Percentiles rank a stretch among this genome's conserved stretches.
These are phyloP conservation scores for Malassezia japonica DNA, from an alignment of 1,284 basidiomycete species.

Conservation along the genomic window DNA sequence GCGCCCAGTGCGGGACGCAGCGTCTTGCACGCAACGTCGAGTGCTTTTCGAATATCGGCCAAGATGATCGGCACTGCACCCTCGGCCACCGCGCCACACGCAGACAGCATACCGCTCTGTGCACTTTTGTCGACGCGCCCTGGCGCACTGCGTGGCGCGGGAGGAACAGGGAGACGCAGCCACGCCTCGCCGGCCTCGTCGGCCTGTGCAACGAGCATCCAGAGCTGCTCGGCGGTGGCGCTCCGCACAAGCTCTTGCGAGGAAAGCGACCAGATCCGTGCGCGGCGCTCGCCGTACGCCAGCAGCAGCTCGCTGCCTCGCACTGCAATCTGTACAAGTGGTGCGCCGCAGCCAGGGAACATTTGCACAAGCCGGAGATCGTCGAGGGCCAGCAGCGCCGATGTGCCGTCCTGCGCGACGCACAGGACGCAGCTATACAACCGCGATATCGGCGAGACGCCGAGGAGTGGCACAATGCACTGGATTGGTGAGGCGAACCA, in stretches of 20 bases:
- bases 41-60: constrained; percentile 35
- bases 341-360: constrained; percentile 58
- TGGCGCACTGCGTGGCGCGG: constrained; percentile 18
- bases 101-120: constrained; percentile 24
- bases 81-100: constrained; percentile 20
- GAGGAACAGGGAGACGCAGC: constrained; percentile 19
- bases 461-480: constrained; percentile 56
- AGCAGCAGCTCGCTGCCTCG: constrained; percentile 64
- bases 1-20: constrained; percentile 12
- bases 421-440: constrained; percentile 65
- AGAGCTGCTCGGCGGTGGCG: constrained; percentile 64
- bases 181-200: constrained; percentile 16
- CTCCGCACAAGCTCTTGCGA: constrained; percentile 76
- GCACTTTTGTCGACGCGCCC: constrained; percentile 16
- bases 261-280: constrained; percentile 78
- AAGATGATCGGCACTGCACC: constrained; percentile 21
- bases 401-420: constrained; percentile 67
- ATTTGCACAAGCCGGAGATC: constrained; percentile 61
- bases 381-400: constrained; percentile 67
- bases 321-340: constrained; percentile 61
- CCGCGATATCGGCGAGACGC: constrained; percentile 54
- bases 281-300: constrained; percentile 65
- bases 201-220: constrained; percentile 59
- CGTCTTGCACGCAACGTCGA: constrained; percentile 31
- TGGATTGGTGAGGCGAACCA: constrained; percentile 60